Percentiles rank a stretch among this genome's conserved stretches.
These are phyloP conservation scores for Talaromyces verruculosus DNA, from an alignment of 2,329 filamentous ascomycete species.

Conservation along the genomic window DNA sequence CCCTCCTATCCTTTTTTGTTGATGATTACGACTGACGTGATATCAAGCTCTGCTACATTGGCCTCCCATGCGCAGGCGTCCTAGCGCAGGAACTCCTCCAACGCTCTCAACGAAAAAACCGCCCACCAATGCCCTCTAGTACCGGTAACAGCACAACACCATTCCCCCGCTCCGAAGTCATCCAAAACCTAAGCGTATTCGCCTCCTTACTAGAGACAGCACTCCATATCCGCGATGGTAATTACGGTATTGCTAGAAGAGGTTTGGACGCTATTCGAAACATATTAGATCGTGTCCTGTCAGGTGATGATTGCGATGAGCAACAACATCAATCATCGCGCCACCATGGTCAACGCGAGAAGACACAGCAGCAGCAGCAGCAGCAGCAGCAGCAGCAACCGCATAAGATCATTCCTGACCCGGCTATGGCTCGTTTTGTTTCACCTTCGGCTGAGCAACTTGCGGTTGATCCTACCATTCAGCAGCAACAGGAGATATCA, in stretches of 20 bases:
- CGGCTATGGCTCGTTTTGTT: neutral
- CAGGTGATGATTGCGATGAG: constrained; percentile 6
- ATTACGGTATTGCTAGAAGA: constrained; percentile 21
- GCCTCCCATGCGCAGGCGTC: constrained; percentile 28
- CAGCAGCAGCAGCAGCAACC: neutral
- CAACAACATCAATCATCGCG: neutral
- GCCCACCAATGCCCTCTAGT: neutral
- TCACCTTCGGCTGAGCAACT: neutral
- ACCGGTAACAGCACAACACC: neutral
- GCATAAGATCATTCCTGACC: neutral
- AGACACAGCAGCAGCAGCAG: neutral
- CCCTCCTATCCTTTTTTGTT: neutral
- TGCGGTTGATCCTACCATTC: neutral
- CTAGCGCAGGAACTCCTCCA: constrained; percentile 28
- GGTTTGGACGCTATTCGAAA: constrained; percentile 23
- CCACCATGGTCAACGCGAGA: neutral
- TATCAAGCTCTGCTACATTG: constrained; percentile 24
- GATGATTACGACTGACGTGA: neutral
- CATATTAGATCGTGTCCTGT: constrained; percentile 25
- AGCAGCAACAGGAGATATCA: constrained; percentile 1
- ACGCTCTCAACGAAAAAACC: constrained; percentile 21
- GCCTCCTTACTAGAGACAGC: constrained; percentile 23
- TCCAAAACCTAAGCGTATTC: constrained; percentile 29
- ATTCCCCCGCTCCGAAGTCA: constrained; percentile 26
- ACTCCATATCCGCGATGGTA: constrained; percentile 20